Evolutionary conservation across 2,329 filamentous ascomycete genomes (phyloP).

Genomic region (Dactylonectria estremocensis): DNA sequence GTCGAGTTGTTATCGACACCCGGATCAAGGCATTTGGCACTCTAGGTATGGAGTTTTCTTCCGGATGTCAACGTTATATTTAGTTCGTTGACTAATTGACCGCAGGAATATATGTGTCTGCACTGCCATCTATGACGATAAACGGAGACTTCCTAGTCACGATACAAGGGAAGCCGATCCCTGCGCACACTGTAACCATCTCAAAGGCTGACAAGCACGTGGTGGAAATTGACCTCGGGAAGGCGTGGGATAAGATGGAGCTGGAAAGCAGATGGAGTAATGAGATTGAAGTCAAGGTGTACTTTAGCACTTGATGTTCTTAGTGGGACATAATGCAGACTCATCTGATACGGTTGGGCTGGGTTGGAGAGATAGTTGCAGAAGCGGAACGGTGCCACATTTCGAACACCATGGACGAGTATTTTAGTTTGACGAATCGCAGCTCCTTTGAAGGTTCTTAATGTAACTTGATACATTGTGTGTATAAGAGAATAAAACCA

Average conservation of each 20-base stretch:
- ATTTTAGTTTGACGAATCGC: too few relatives aligned
- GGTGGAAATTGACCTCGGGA: conserved; percentile 82
- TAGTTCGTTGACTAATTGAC: conserved; percentile 1
- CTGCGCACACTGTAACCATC: conserved; percentile 74
- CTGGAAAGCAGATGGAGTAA: conserved; percentile 84
- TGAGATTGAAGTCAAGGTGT: conserved; percentile 80
- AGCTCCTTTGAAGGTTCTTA: too few relatives aligned
- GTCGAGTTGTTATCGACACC: conserved; percentile 75
- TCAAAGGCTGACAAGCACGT: conserved; percentile 70
- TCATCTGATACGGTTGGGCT: background rate
- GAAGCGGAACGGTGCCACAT: too few relatives aligned
- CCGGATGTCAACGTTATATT: background rate
- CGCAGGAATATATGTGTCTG: conserved; percentile 81
- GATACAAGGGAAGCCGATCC: conserved; percentile 80
- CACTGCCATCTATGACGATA: conserved; percentile 73
- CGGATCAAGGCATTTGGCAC: conserved; percentile 85
- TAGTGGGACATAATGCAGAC: background rate
- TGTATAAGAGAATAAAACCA: too few relatives aligned
- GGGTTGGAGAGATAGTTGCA: background rate
- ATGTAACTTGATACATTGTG: too few relatives aligned
- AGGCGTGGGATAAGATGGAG: conserved; percentile 83
- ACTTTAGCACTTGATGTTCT: conserved; percentile 57
- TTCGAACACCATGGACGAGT: too few relatives aligned
- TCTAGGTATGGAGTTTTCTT: conserved; percentile 68
- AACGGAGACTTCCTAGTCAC: conserved; percentile 80